A percentile compares a stretch with the other conserved stretches of the same genome.
Conservation (phyloP, 2,329 filamentous ascomycete genomes). For the Talaromyces sp. region DNA sequence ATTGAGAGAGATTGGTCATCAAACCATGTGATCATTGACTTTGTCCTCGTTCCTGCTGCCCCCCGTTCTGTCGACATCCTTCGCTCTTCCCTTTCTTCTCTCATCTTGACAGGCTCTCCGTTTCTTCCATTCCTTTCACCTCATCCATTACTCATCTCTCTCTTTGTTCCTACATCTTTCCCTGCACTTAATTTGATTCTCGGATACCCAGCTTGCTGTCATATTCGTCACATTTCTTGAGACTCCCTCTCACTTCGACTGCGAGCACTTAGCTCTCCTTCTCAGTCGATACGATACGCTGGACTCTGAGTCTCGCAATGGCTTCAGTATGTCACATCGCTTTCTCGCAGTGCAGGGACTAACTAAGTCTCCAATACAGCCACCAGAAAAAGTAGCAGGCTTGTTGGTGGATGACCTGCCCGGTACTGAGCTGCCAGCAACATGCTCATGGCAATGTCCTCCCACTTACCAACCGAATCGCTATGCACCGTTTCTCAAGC, state of each 20-base stretch:
- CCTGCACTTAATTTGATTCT: neutral
- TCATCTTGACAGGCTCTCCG: no score
- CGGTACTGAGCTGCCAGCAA: neutral
- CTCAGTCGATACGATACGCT: neutral
- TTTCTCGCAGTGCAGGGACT: neutral
- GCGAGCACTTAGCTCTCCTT: neutral
- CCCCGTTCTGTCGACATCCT: neutral
- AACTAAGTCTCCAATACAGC: neutral
- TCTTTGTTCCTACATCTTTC: neutral
- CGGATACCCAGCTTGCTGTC: neutral
- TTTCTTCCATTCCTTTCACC: neutral
- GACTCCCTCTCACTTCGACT: neutral
- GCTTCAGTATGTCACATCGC: neutral
- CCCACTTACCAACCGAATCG: neutral
- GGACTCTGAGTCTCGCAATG: neutral
- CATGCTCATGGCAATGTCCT: neutral
- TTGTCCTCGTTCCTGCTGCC: neutral
- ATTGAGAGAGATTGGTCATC: neutral
- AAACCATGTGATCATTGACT: neutral
- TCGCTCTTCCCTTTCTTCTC: neutral
- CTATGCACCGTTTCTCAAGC: conserved; percentile 8
- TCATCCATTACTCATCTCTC: neutral
- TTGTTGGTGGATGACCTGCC: neutral
- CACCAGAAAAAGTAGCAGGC: neutral
- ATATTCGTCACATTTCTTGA: neutral